A percentile compares a stretch with the other conserved stretches of the same genome.
These are phyloP conservation scores for Closterium sp. DNA, from an alignment of 139 green algal genomes.

Conservation along the genomic window DNA sequence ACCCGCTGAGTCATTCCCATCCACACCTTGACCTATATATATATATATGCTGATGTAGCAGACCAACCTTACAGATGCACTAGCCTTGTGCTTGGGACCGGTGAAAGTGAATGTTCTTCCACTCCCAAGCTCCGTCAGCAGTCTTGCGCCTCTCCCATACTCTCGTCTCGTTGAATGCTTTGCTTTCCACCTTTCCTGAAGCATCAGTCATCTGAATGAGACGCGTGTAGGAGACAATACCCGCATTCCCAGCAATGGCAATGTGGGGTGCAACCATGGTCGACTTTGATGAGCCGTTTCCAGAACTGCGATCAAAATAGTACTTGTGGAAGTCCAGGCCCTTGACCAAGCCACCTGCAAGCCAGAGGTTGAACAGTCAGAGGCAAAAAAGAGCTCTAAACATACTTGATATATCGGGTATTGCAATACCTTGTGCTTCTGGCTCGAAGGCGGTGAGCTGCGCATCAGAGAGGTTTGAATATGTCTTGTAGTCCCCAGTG, in stretches of 20 bases:
- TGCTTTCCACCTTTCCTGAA: slow-evolving; percentile 3
- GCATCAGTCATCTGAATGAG: background rate
- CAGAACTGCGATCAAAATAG: slow-evolving; percentile 46
- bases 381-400: slow-evolving; percentile 27
- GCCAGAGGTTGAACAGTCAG: background rate
- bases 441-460: slow-evolving; percentile 50
- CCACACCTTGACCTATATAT: too few species aligned
- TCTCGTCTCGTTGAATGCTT: slow-evolving; percentile 37
- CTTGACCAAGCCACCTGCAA: slow-evolving; percentile 46
- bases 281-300: slow-evolving; percentile 13
- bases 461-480: slow-evolving; percentile 40
- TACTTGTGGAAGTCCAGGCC: slow-evolving; percentile 46
- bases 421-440: slow-evolving; percentile 46
- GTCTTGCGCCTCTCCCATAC: slow-evolving; percentile 36
- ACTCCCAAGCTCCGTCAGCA: slow-evolving; percentile 25
- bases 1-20: too few species aligned
- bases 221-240: slow-evolving; percentile 30
- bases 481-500: slow-evolving; percentile 35
- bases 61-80: too few species aligned
- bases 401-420: slow-evolving; percentile 9
- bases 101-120: slow-evolving; percentile 49
- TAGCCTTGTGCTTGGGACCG: slow-evolving; percentile 17
- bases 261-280: slow-evolving; percentile 29
- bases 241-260: slow-evolving; percentile 15
- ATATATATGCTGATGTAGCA: too few species aligned